Base-by-base conservation (phyloP, 331 rosid species). In the Saraca asoca region DNA sequence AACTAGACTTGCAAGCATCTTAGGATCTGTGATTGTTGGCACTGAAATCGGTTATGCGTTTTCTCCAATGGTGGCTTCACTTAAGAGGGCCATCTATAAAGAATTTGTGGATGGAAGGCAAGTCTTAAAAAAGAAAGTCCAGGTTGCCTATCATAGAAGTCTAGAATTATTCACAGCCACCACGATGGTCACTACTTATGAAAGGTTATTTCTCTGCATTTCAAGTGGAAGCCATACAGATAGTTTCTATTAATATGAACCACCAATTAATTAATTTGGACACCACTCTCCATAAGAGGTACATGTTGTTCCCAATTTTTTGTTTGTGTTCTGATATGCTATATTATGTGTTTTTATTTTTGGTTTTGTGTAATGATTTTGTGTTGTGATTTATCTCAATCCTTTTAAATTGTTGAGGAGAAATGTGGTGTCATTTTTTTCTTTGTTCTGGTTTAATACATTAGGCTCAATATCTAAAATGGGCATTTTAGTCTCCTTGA, bases 181-280 rank as follows among this genome's bases (percentile, higher is more conserved):
- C 7, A 89, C 82, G 54, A 89, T 89, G 96, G 79, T 72, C 7
- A 76, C 83, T 3, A 76, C 94, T 44, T 89, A 86, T 61, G 96
- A 89, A 73, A 69, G 89, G 63, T 89, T 89, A 45, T 87, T 89
- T 81, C 87, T 86, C 50, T 89, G 96, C 77, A 48, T 88, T 59
- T 72, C 91, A 31, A 73, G 66, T 29, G 75, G 72, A 55, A 75
- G 64, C 12, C 35, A 50, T 6, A 80, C 37, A 10, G 59, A 74
- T 2, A 58, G 44, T 64, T 49, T 67, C 12, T 89, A 91, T 68
- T 75, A 77, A 41, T 84, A 72, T 70, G 70, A 66, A 70, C 58
- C 52, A 18, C 42, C 5, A 31, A 74, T 9, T 37, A 35, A 50
- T 38, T 62, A n/a, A n/a, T n/a, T n/a, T n/a, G n/a, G n/a, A n/a